Conservation (phyloP, 768 basidiomycete species). For the Mrakia gelida region DNA sequence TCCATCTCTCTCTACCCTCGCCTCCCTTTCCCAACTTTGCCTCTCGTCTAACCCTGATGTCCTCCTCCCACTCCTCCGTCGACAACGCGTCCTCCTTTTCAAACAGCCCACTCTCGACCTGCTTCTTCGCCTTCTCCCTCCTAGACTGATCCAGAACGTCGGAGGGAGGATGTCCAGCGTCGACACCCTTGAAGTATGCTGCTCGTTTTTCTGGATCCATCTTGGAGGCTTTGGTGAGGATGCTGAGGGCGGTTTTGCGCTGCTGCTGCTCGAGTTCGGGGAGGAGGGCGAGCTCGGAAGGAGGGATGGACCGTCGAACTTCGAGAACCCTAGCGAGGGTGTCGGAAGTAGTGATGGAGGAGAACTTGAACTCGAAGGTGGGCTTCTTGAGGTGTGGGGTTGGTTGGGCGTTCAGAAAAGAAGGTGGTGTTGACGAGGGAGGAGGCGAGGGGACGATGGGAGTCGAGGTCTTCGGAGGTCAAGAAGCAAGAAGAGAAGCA, state of each 20-base stretch:
- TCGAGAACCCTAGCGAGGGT: slow-evolving; percentile 46
- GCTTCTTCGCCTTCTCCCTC: not conserved
- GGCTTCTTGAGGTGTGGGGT: not conserved
- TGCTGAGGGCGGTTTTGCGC: not conserved
- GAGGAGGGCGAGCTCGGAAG: not conserved
- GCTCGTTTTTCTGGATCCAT: not conserved
- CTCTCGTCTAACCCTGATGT: not conserved
- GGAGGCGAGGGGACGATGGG: too few species aligned
- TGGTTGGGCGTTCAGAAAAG: too few species aligned
- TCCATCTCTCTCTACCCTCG: too few species aligned
- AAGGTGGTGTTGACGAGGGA: not conserved
- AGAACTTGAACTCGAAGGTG: slow-evolving; percentile 8
- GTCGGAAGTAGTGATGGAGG: slow-evolving; percentile 39
- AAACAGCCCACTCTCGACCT: not conserved
- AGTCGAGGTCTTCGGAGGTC: too few species aligned
- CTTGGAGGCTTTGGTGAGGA: not conserved
- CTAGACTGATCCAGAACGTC: not conserved
- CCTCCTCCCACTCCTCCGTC: not conserved
- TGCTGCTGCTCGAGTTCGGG: not conserved
- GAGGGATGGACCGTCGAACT: not conserved
- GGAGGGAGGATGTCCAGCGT: not conserved
- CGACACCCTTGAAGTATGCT: not conserved
- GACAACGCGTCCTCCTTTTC: not conserved
- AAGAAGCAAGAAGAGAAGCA: too few species aligned
- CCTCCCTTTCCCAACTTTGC: too few species aligned